These are phyloP conservation scores for Pyrenochaeta sp. DNA, from an alignment of 2,329 filamentous ascomycete species.

Conservation along the genomic window DNA sequence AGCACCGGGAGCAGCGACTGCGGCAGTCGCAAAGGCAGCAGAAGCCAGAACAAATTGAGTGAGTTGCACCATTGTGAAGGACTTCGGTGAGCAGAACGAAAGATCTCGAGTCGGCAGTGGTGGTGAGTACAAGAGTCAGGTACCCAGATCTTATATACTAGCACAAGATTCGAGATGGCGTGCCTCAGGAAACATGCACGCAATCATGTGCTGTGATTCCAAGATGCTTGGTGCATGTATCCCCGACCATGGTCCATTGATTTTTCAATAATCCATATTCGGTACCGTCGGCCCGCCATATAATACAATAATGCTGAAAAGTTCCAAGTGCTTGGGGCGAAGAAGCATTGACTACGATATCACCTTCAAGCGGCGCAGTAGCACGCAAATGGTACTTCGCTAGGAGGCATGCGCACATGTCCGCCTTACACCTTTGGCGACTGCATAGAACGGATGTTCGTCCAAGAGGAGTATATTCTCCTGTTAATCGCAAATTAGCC, in stretches of 20 bases:
- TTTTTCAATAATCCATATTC: conserved; percentile 1
- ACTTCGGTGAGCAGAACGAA: conserved; percentile 1
- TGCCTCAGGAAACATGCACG: conserved; percentile 1
- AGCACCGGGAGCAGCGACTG: conserved; percentile 22
- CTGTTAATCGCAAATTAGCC: conserved; percentile 21
- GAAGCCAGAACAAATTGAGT: conserved; percentile 31
- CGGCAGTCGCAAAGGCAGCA: conserved; percentile 23
- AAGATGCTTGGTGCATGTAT: conserved; percentile 9
- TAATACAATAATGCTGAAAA: conserved; percentile 4
- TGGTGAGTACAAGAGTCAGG: conserved; percentile 3
- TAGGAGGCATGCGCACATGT: background rate
- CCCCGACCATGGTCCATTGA: conserved; percentile 1
- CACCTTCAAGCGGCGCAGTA: conserved; percentile 2
- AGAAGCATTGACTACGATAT: conserved; percentile 14
- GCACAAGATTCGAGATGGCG: background rate
- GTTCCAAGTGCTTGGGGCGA: conserved; percentile 9
- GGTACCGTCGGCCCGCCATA: conserved; percentile 25
- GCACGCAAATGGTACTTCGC: conserved; percentile 5
- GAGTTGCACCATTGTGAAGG: conserved; percentile 32
- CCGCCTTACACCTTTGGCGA: background rate
- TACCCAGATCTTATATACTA: conserved; percentile 18
- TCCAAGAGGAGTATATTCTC: conserved; percentile 9
- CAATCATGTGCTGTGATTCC: conserved; percentile 7
- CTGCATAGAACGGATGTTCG: conserved; percentile 12
- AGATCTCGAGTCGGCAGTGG: conserved; percentile 6